A percentile compares a stretch with the other conserved stretches of the same genome.
Conservation (phyloP, 164 flowering plant genomes). For the Berberis thunbergii region DNA sequence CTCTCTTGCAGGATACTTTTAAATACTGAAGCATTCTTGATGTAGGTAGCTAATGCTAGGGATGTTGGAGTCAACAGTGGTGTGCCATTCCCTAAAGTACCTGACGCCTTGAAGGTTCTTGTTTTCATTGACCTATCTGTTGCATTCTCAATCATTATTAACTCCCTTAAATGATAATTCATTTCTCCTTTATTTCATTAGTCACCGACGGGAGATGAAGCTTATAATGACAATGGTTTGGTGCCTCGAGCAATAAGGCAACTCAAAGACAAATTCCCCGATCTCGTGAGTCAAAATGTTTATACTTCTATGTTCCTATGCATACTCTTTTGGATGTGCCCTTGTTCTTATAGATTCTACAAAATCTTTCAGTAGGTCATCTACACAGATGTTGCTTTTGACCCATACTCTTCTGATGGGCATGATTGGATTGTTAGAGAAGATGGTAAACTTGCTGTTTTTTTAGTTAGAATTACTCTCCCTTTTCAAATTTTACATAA, state of each 20-base stretch:
- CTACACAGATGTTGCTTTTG: conserved; percentile 96
- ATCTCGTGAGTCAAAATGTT: conserved; percentile 56
- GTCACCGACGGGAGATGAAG: conserved; percentile 95
- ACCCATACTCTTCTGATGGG: conserved; percentile 93
- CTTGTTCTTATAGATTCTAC: background rate
- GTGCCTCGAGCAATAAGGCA: conserved; percentile 77
- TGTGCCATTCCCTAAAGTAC: conserved; percentile 95
- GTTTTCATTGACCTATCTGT: background rate
- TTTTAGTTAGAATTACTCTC: background rate
- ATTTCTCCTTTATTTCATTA: conserved; percentile 21
- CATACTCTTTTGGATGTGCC: background rate
- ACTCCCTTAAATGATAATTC: background rate
- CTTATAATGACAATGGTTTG: conserved; percentile 84
- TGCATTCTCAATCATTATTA: background rate
- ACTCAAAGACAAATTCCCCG: conserved; percentile 86
- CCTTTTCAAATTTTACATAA: background rate
- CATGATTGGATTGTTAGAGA: conserved; percentile 98
- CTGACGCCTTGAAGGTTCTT: conserved; percentile 87
- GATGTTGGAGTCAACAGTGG: conserved; percentile 93
- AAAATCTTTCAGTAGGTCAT: conserved; percentile 49
- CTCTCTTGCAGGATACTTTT: background rate
- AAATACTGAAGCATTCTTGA: background rate
- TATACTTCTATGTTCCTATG: background rate
- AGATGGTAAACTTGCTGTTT: conserved; percentile 61
- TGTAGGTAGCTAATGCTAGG: conserved; percentile 78